Evolutionary conservation across 257 asterid genomes (phyloP), one percentile per base, ranked within the genome.

Genomic region (Nicotiana obtusifolia): DNA sequence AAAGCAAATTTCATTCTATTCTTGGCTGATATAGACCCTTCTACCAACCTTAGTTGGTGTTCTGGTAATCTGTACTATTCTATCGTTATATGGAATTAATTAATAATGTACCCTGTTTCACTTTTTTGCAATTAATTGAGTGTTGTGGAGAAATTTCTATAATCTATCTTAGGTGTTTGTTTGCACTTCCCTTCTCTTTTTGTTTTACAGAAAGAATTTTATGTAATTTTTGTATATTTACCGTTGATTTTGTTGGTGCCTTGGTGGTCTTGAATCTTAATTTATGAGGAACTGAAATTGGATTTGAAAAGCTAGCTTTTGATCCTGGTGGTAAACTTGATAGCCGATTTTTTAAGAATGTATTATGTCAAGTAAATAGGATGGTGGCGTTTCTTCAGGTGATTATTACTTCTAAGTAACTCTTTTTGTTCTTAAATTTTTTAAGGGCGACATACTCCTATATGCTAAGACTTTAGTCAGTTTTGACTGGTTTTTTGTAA

Each of bases 1-100:
- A 91, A 89, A 85, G 93, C 94, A 26, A 95, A 91, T 82, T 79
- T 92, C 81, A 91, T 95, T 84, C 95, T 94, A 64, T 95, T 95
- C 95, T 82, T 94, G 90, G 99, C 98, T 67, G 99, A 95, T 82
- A 85, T 71, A 10, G 99, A 92, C 1, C 95, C 97, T 47, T 87
- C 97, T 84, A 95, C 98, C 86, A 86, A 89, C 80, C 97, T 86
- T 44, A 94, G 98, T 54, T 95, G 99, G 98, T 95, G 99, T 90
- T 97, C 97, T 71, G 99, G 99, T 93, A 90, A 64, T 10, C 44
- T 8, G 3, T 37, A 37, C 10, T 37, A 37, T 26, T 62, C 22
- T 20, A 49, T 13, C 44, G 24, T 28, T 16, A 13, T 52, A 3
- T 14, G n/a, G n/a, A n/a, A n/a, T n/a, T 52, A 52, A 52, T 52